These are phyloP conservation scores for Halophytophthora polymorphica DNA, from an alignment of 352 stramenopile genomes.

Conservation along the genomic window DNA sequence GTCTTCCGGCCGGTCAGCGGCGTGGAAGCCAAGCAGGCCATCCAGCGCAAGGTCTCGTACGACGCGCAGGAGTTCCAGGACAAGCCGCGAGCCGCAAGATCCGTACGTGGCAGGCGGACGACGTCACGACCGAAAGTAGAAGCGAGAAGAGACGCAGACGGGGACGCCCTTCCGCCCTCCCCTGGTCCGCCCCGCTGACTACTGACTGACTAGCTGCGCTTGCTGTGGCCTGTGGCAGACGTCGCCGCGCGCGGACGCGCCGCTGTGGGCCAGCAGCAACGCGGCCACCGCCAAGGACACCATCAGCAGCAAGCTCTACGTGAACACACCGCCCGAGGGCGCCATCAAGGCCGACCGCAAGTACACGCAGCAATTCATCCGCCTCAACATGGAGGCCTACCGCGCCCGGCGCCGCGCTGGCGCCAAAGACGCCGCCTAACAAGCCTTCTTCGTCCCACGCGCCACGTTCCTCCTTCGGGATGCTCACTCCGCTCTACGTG, in stretches of 20 bases:
- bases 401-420: slow-evolving; percentile 23
- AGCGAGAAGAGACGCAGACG: too few species aligned
- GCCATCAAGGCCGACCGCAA: slow-evolving; percentile 48
- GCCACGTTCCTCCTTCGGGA: not conserved
- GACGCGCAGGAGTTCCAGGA: slow-evolving; percentile 48
- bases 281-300: slow-evolving; percentile 33
- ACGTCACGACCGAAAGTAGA: too few species aligned
- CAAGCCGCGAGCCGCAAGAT: slow-evolving; percentile 27
- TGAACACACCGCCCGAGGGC: slow-evolving; percentile 49
- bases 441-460: slow-evolving; percentile 4
- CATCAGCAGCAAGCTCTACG: slow-evolving; percentile 40
- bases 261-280: slow-evolving; percentile 53
- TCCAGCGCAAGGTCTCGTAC: slow-evolving; percentile 54
- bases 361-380: slow-evolving; percentile 71
- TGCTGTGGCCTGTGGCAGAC: slow-evolving; percentile 11
- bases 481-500: not conserved
- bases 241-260: slow-evolving; percentile 21
- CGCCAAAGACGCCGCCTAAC: slow-evolving; percentile 1
- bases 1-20: slow-evolving; percentile 48
- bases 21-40: slow-evolving; percentile 51
- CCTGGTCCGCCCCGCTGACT: not conserved
- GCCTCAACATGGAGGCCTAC: slow-evolving; percentile 43
- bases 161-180: not conserved
- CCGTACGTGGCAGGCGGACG: too few species aligned
- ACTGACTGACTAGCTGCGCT: not conserved